Evolutionary conservation across 768 basidiomycete genomes (phyloP), one percentile per base, ranked within the genome.

Genomic region (Tricholoma bakamatsutake): DNA sequence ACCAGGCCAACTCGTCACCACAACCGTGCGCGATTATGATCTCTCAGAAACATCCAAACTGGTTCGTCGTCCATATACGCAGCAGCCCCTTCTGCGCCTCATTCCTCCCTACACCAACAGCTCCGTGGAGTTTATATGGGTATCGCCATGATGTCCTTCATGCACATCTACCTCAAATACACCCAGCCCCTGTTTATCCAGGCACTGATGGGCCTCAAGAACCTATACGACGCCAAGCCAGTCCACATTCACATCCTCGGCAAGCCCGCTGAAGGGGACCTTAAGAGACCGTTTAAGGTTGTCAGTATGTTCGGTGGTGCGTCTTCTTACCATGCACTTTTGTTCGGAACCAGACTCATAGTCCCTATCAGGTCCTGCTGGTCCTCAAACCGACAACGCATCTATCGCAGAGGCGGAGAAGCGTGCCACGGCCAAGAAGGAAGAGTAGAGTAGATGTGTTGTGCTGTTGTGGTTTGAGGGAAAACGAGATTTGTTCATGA

Each of bases 141-240:
- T 59, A 70, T 93, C 64, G 87, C 84, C 50, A 91, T 93, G 87
- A 94, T 95, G 89, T 79, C 66, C 56, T 87, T 94, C 79, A 84
- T 98, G 77, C 96, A 99, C 75, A 58, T 88, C 52, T 98, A 98
- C 81, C 77, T 98, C 75, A 84, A 90, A 69, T 98, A 90, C 81
- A 95, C 93, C 6, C 95, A 96, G 67, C 96, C 96, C 6, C 83
- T 98, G 61, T 96, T 98, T 74, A 88, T 98, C 61, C 96, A 98
- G 70, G 82, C 82, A 11, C 80, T 99, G 62, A 97, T 96, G 93
- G 91, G 90, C n/a, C 55, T 97, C 66, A 98, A 99, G 78, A 81
- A 79, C 43, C 70, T 95, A 28, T 91, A 88, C 70, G 95, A 98
- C 65, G 85, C 89, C 55, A 93, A 93, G 67, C 81, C 82, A 15